These are phyloP conservation scores for Myochromella boudieri DNA, from an alignment of 768 basidiomycete species.

Conservation along the genomic window DNA sequence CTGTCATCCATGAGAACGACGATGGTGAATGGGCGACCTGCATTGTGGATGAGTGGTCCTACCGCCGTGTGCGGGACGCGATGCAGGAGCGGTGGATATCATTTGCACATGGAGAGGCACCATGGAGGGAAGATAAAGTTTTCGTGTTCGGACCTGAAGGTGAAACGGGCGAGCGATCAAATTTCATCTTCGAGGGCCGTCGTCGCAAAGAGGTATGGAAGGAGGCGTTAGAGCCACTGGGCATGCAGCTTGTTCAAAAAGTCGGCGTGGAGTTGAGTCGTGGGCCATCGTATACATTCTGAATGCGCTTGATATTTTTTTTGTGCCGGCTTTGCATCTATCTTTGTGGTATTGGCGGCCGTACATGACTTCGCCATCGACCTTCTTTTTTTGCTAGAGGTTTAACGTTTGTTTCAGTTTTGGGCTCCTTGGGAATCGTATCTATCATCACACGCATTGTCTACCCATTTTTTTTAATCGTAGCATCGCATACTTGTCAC, in stretches of 20 bases:
- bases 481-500: background rate
- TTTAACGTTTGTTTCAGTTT: no score
- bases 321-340: background rate
- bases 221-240: slow-evolving; percentile 66
- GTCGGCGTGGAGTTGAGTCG: slow-evolving; percentile 72
- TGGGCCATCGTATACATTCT: slow-evolving; percentile 46
- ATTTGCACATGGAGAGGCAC: slow-evolving; percentile 72
- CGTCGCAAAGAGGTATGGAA: slow-evolving; percentile 62
- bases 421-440: background rate
- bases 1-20: slow-evolving; percentile 18
- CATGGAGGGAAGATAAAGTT: slow-evolving; percentile 69
- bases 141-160: slow-evolving; percentile 84
- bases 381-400: no score
- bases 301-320: no score
- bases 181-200: slow-evolving; percentile 63
- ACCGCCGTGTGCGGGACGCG: slow-evolving; percentile 63
- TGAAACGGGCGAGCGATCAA: slow-evolving; percentile 72
- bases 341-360: no score
- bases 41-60: slow-evolving; percentile 66
- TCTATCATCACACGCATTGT: background rate
- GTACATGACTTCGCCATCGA: no score
- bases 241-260: slow-evolving; percentile 67
- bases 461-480: background rate
- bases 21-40: slow-evolving; percentile 48
- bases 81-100: slow-evolving; percentile 75